Base-by-base conservation (phyloP, 2,329 filamentous ascomycete species). In the Talaromyces islandicus region DNA sequence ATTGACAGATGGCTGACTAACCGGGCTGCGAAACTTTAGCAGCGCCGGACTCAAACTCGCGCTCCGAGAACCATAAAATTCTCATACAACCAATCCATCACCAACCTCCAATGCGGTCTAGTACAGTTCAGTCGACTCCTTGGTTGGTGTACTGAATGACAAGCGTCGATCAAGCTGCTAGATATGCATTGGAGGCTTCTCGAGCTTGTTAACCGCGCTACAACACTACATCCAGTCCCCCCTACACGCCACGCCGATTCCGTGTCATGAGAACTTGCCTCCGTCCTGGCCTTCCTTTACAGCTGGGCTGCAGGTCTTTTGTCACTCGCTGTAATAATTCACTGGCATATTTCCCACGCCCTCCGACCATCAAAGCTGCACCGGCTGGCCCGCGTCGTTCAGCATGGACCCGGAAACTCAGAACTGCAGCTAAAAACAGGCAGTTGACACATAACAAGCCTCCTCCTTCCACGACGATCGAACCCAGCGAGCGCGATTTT, bases 231-330 rank as follows among this genome's bases (percentile, higher is more conserved):
- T 60, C 63, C 51, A 50, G 50, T 60, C 64, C 66, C 64, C 63
- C 56, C 64, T 65, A 64, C 68, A 24, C 57, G 24, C n/a, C 24
- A 25, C 60, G 66, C 62, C 56, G 61, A 61, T 64, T 65, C 69
- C 70, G 72, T 74, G 74, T 75, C 75, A 78, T 78, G 75, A 74
- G 70, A 71, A 69, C 68, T 69, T 76, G 70, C 68, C 68, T 75
- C 62, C 64, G 69, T 65, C 64, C 70, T 70, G 67, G 71, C 67
- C 70, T 68, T 68, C 68, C 70, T 66, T 68, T 68, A 64, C 67
- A 67, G 69, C 66, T 70, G 65, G 68, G 70, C 66, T 68, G 68
- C 66, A 67, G 67, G 65, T 54, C 43, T 60, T 59, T 60, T 60
- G 63, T 64, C 64, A 60, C 59, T 59, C 63, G 54, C 60, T 54